Base-by-base conservation (phyloP, 1,284 basidiomycete genomes). In the Cutaneotrichosporon arboriforme region DNA sequence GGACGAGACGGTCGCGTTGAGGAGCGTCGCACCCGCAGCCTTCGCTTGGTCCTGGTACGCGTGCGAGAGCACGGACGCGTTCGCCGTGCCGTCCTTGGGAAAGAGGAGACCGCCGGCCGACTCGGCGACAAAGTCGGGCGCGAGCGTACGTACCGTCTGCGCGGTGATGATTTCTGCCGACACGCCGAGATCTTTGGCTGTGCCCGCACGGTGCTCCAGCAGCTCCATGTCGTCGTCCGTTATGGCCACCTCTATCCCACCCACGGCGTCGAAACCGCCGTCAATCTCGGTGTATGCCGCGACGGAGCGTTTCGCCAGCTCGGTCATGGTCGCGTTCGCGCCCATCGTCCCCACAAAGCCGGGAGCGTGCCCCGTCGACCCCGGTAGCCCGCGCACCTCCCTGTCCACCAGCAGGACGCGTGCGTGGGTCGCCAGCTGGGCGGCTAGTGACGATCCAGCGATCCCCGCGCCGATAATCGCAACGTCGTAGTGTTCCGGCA, bases 401-500 rank as follows among this genome's bases (percentile, higher is more conserved):
- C 61, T 59, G 50, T 66, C 81, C 52, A 82, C 77, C 23, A 76
- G 73, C 1, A 78, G 70, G 12, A 74, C 77, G 53, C 76, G 71
- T 0, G 75, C 76, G 8, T 75, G 80, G 2, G 76, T 65, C n/a
- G 77, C 74, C 4, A 64, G 45, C 1, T 61, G 61, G 46, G 79
- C 73, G 39, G 79, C 75, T 14, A 72, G 55, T 26, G 64, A 61
- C 8, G 72, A 57, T 17, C 74, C 66, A 41, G 64, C 55, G 26
- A 64, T 63, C 46, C 64, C 61, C 1, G 59, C 43, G 39, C 60
- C 61, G 22, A 18, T 68, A 46, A 49, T 67, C 43, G 73, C 49
- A 12, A 61, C 18, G 46, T 66, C 68, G 51, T 68, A 40, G 5
- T 5, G 26, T 10, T 31, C 26, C 7, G 26, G 10, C 26, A 31